Conservation (phyloP, 371 early-diverging fungal species). For the Rhizopus arrhizus region DNA sequence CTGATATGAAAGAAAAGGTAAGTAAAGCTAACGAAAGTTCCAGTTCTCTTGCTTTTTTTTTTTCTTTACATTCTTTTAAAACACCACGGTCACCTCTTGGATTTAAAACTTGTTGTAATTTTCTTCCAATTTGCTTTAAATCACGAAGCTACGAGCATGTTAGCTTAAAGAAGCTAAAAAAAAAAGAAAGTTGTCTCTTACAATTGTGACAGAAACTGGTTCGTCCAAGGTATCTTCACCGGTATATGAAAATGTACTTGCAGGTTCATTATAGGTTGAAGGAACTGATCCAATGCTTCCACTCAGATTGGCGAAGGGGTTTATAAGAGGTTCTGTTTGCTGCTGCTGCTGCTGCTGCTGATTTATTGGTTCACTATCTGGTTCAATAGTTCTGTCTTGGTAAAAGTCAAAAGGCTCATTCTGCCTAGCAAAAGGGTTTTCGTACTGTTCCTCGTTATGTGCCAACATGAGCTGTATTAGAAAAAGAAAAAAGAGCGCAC, state of each 20-base stretch:
- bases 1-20: conserved; percentile 36
- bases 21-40: not conserved
- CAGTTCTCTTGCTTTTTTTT: not conserved
- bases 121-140: conserved; percentile 70
- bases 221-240: conserved; percentile 87
- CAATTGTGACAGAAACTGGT: conserved; percentile 83
- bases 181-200: conserved; percentile 28
- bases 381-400: conserved; percentile 27
- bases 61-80: conserved; percentile 73
- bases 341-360: conserved; percentile 1
- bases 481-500: not conserved
- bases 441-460: conserved; percentile 13
- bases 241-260: conserved; percentile 14
- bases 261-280: conserved; percentile 5
- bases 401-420: conserved; percentile 22
- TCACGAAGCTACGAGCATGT: conserved; percentile 68
- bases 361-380: conserved; percentile 8
- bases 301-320: conserved; percentile 23
- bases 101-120: conserved; percentile 74
- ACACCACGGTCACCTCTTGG: conserved; percentile 69
- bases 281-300: conserved; percentile 23
- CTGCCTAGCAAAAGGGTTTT: conserved; percentile 31
- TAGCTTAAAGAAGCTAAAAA: conserved; percentile 39
- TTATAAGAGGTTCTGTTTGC: conserved; percentile 8
- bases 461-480: not conserved